Evolutionary conservation across 2,329 filamentous ascomycete genomes (phyloP), one percentile per base, ranked within the genome.

Genomic region (Aureobasidium sp.): DNA sequence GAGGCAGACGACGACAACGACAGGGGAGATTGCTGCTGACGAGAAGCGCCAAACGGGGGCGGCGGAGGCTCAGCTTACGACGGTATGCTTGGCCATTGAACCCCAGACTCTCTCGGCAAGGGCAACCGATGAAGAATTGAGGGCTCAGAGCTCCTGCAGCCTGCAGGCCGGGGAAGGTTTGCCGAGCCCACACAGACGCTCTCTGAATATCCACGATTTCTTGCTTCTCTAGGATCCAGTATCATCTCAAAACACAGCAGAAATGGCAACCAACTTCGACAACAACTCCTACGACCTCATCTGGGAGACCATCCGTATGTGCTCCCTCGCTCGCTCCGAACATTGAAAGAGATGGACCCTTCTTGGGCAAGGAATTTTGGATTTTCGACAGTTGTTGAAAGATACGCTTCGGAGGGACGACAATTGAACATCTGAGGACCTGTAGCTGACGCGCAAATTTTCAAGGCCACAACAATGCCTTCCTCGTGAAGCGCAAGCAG

Each of bases 281-380:
- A 90, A 92, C 83, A 83, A 96, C 76, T 95, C 92, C 78, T 80
- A 87, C 76, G 92, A 97, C 81, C 84, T 97, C 73, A 82, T 96
- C 84, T 97, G 93, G 93, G 88, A 93, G 85, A 82, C 95, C 79
- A 87, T 88, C 84, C 90, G 92, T 97, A 87, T 79, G 92, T 92
- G 39, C 32, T 34, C 9, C 32, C 24, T 20, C 24, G 17, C 15
- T 43, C 65, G 62, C n/a, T 24, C 27, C 34, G 26, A 46, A 39
- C n/a, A 17, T 34, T 34, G 50, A 46, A 60, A 60, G 57, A 61
- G 57, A n/a, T 43, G 47, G 57, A 55, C 24, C 9, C 20, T 24
- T 4, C 5, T 37, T 51, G 32, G 32, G 34, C 20, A 20, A 34
- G n/a, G 48, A 37, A 52, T 24, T 13, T 13, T 20, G n/a, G 10